These are phyloP conservation scores for Mycogone perniciosa DNA, from an alignment of 2,329 filamentous ascomycete genomes.

Conservation along the genomic window DNA sequence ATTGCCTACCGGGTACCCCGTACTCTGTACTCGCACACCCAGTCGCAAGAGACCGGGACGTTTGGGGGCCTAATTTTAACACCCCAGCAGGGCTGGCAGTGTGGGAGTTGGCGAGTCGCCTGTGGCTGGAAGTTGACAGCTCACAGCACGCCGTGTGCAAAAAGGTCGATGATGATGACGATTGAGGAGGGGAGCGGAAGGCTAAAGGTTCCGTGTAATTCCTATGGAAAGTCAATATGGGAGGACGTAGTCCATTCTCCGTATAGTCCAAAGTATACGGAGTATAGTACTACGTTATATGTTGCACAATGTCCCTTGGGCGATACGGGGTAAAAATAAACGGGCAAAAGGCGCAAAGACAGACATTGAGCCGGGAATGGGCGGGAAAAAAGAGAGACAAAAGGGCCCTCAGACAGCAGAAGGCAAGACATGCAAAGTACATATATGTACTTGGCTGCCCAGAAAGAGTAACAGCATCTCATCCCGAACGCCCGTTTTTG, in stretches of 20 bases:
- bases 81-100: conserved; percentile 7
- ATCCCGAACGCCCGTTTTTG: no score
- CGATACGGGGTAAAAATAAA: no score
- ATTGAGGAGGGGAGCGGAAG: conserved; percentile 4
- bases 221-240: no score
- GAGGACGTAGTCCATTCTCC: neutral
- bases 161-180: conserved; percentile 1
- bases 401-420: no score
- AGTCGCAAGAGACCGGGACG: neutral
- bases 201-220: neutral
- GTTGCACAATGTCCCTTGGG: no score
- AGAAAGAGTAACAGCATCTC: no score
- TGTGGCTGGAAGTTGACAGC: conserved; percentile 5
- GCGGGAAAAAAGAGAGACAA: no score
- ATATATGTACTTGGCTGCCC: no score
- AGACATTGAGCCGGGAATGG: no score
- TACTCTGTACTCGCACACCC: neutral
- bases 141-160: conserved; percentile 4
- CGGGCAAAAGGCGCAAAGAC: no score
- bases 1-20: neutral
- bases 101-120: neutral
- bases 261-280: neutral
- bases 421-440: no score
- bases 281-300: no score
- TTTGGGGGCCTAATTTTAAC: conserved; percentile 7